Evolutionary conservation across 2,329 filamentous ascomycete species (phyloP).

Genomic region (Epichloe scottii): DNA sequence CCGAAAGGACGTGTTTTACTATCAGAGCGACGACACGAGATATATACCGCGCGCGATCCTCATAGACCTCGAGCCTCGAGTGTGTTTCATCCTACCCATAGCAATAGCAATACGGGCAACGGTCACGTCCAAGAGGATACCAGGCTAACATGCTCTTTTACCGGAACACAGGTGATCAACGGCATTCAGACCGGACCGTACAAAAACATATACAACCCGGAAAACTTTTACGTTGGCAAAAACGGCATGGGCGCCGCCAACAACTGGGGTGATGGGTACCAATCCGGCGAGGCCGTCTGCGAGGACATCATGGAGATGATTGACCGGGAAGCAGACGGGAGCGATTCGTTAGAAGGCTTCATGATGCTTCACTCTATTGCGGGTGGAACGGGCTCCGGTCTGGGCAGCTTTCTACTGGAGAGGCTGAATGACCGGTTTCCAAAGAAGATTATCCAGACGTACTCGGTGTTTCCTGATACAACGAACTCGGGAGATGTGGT

Average conservation of each 20-base stretch:
- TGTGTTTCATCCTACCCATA: constrained; percentile 23
- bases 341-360: constrained; percentile 95
- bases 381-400: constrained; percentile 88
- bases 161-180: constrained; percentile 55
- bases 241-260: constrained; percentile 90
- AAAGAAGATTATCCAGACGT: constrained; percentile 98
- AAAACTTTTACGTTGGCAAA: constrained; percentile 96
- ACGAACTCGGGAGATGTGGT: constrained; percentile 81
- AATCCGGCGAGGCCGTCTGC: constrained; percentile 79
- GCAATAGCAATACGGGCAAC: not conserved
- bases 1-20: constrained; percentile 98
- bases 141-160: not conserved
- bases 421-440: constrained; percentile 94
- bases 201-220: constrained; percentile 98
- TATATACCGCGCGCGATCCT: constrained; percentile 96
- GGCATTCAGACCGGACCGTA: constrained; percentile 87
- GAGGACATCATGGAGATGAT: constrained; percentile 99
- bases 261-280: constrained; percentile 96
- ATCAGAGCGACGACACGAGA: constrained; percentile 96
- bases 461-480: constrained; percentile 95
- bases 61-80: constrained; percentile 86
- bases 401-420: constrained; percentile 90
- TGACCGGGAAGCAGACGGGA: constrained; percentile 93
- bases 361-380: constrained; percentile 99
- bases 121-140: not conserved